phyloP scores from a whole-genome alignment of 2,329 filamentous ascomycete species.

The Truncatella angustata region DNA sequence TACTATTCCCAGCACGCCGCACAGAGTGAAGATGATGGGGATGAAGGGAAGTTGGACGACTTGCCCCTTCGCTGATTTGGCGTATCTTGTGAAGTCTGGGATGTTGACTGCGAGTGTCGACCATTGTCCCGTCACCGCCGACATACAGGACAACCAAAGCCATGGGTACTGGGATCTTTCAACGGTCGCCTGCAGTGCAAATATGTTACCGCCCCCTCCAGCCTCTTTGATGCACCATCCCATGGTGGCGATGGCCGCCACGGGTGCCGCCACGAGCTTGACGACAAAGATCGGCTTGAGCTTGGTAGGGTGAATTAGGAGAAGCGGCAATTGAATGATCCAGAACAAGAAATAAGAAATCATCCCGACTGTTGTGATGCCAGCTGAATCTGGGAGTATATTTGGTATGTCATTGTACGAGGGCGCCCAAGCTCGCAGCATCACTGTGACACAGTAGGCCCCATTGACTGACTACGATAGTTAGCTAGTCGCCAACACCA shows the following conservation, averaged over 20 bases:
- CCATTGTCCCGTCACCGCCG: conserved; percentile 41
- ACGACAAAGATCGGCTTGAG: conserved; percentile 45
- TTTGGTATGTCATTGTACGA: conserved; percentile 54
- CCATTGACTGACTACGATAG: conserved; percentile 54
- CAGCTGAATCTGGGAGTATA: conserved; percentile 44
- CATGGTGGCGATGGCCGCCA: conserved; percentile 61
- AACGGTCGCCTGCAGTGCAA: conserved; percentile 28
- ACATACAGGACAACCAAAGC: conserved; percentile 46
- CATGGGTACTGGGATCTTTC: conserved; percentile 49
- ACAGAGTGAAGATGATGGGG: conserved; percentile 46
- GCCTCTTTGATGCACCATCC: conserved; percentile 61
- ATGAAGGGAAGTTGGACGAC: conserved; percentile 41
- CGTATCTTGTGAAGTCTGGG: conserved; percentile 53
- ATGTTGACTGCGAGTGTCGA: conserved; percentile 46
- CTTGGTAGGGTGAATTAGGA: conserved; percentile 29
- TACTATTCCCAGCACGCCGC: conserved; percentile 54
- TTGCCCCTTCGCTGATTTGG: conserved; percentile 33
- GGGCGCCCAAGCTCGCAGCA: conserved; percentile 50
- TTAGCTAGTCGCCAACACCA: background rate
- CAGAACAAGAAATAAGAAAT: conserved; percentile 49
- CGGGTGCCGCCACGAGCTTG: conserved; percentile 50
- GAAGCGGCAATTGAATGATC: conserved; percentile 34
- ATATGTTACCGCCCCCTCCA: conserved; percentile 45
- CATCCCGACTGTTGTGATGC: conserved; percentile 56
- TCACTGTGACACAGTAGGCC: conserved; percentile 45